Evolutionary conservation across 345 rosid genomes (phyloP).

Genomic region (Firmiana major): DNA sequence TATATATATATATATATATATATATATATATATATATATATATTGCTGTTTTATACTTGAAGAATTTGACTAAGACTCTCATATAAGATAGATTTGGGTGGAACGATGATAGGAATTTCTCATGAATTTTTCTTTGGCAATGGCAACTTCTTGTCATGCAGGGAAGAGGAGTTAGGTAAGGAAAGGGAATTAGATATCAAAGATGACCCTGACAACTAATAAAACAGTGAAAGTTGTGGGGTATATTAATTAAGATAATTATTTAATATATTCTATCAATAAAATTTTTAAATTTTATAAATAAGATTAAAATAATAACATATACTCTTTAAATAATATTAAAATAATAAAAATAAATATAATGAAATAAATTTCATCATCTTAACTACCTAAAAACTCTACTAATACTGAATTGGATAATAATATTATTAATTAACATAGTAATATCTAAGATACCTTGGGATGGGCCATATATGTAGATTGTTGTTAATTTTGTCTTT

Average conservation of each 20-base stretch:
- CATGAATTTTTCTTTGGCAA: conserved; percentile 15
- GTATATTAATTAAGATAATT: too few relatives aligned
- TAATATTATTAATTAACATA: too few relatives aligned
- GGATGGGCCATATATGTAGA: background rate
- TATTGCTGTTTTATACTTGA: background rate
- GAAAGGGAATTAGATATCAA: conserved; percentile 11
- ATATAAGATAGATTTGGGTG: conserved; percentile 14
- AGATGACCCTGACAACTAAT: conserved; percentile 25
- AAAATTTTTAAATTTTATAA: too few relatives aligned
- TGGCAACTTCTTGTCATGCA: conserved; percentile 20
- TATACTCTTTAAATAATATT: too few relatives aligned
- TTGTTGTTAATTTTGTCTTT: background rate
- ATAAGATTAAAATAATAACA: too few relatives aligned
- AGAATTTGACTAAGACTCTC: conserved; percentile 18
- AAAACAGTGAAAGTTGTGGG: conserved; percentile 15
- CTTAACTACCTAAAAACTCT: too few relatives aligned
- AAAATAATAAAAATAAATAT: too few relatives aligned
- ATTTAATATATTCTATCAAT: too few relatives aligned
- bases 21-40: background rate
- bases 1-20: too few relatives aligned
- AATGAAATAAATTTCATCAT: too few relatives aligned
- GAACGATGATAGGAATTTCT: background rate
- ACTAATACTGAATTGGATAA: too few relatives aligned
- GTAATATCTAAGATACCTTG: background rate
- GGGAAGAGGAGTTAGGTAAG: conserved; percentile 26